Evolutionary conservation across 2,329 filamentous ascomycete species (phyloP), one percentile per base, ranked within the genome.

Genomic region (Trichoderma sp.): DNA sequence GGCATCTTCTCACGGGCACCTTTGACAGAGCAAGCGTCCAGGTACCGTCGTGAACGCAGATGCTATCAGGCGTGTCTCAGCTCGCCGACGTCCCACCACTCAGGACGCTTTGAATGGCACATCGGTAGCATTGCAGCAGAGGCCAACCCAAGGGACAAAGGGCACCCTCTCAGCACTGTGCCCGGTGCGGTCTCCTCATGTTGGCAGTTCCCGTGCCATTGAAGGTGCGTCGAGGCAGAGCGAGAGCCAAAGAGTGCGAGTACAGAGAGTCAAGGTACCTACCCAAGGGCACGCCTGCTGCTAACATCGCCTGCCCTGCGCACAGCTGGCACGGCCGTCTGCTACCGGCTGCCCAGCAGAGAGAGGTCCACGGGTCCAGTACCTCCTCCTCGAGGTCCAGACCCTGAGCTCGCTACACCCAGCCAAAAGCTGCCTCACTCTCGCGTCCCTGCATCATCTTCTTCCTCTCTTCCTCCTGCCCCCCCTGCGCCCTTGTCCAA

Each of bases 391-490:
- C 3, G 26, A 56, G 45, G n/a, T 43, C 7, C 30, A 43, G 28
- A 34, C 30, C 26, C 28, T 17, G 45, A 43, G 43, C 41, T 28
- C 44, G 14, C 30, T 30, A 28, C 45, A 39, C 21, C 21, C 21
- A 41, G 17, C 47, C 48, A 28, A n/a, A 39, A 59, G 39, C 44
- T 30, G 57, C 57, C 57, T 60, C 57, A 41, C 14, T 50, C 45
- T 28, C 28, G 12, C 54, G 24, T 21, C 24, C 34, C 34, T 44
- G 17, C 51, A 19, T 24, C 41, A 15, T 5, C 5, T 41, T 17
- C n/a, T n/a, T 21, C 19, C 9, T 24, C 52, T 19, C 52, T 1
- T 24, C 19, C 26, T 19, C 28, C 39, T 24, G 2, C 44, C 19
- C 15, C 7, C 30, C 15, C 34, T 54, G 58, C 58, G 47, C 59